These are phyloP conservation scores for Cercospora beticola DNA, from an alignment of 2,329 filamentous ascomycete genomes.

Conservation along the genomic window DNA sequence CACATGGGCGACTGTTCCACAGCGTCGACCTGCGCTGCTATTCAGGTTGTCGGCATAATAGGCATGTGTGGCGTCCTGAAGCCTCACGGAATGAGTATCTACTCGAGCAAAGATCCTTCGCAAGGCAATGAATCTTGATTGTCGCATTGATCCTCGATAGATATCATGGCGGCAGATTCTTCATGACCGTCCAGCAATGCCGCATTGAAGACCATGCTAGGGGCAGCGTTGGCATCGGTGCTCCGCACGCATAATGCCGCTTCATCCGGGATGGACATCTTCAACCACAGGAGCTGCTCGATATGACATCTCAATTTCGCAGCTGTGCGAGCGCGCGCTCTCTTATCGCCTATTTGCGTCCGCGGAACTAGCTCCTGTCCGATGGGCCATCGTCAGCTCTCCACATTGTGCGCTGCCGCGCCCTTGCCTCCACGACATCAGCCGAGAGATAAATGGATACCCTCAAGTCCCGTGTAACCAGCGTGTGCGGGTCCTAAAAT, in stretches of 20 bases:
- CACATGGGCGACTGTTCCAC: background rate
- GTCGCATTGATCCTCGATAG: background rate
- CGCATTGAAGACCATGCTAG: background rate
- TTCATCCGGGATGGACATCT: background rate
- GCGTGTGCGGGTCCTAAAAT: background rate
- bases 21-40: background rate
- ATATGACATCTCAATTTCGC: background rate
- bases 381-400: background rate
- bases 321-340: background rate
- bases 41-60: background rate
- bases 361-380: background rate
- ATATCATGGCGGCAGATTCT: background rate
- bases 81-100: background rate
- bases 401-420: background rate
- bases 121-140: background rate
- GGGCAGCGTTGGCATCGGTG: background rate
- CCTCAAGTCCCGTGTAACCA: background rate
- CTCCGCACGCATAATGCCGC: background rate
- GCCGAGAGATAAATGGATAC: background rate
- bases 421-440: background rate
- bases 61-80: background rate
- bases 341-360: background rate
- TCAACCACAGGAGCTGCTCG: background rate
- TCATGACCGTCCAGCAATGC: background rate
- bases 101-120: background rate